A percentile compares a stretch with the other conserved stretches of the same genome.
Evolutionary conservation across 208 protist species (phyloP).

Genomic region (Jaenimonas drosophilae): DNA sequence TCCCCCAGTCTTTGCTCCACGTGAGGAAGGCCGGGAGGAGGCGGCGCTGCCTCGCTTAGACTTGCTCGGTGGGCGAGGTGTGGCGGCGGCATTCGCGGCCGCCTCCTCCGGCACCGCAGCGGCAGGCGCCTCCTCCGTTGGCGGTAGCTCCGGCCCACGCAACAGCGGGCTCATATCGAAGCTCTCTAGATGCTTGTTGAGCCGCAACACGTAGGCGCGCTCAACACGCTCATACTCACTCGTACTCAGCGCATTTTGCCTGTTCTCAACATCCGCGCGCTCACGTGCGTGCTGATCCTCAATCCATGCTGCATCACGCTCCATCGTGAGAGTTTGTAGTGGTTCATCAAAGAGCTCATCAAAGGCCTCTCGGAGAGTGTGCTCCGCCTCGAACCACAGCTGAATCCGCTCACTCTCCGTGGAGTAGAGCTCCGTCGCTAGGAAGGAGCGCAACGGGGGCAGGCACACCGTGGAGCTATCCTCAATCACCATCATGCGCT

Average conservation of each 20-base stretch:
- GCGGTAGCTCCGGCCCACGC: background rate
- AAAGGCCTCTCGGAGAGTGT: conserved; percentile 13
- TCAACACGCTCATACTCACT: conserved; percentile 40
- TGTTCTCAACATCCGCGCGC: conserved; percentile 19
- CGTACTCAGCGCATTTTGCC: conserved; percentile 24
- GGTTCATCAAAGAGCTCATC: conserved; percentile 10
- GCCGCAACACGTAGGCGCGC: conserved; percentile 36
- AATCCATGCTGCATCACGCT: conserved; percentile 15
- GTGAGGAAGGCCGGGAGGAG: background rate
- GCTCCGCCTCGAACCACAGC: conserved; percentile 23
- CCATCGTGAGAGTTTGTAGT: background rate
- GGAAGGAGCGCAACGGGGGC: conserved; percentile 47
- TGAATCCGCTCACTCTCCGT: conserved; percentile 14
- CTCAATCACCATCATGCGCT: conserved; percentile 10
- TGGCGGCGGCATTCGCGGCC: background rate
- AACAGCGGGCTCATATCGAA: background rate
- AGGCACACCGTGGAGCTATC: conserved; percentile 28
- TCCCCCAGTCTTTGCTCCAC: conserved; percentile 4
- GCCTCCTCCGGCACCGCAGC: conserved; percentile 2
- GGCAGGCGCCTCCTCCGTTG: background rate
- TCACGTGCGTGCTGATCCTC: conserved; percentile 14
- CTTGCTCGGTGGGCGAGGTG: too few species aligned
- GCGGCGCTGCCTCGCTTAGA: too few species aligned
- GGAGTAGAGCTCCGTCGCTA: conserved; percentile 21
- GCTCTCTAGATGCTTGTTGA: conserved; percentile 17